Evolutionary conservation across 1,139 yeast genomes (phyloP), one percentile per base, ranked within the genome.

Genomic region (Magnusiomyces paraingens): DNA sequence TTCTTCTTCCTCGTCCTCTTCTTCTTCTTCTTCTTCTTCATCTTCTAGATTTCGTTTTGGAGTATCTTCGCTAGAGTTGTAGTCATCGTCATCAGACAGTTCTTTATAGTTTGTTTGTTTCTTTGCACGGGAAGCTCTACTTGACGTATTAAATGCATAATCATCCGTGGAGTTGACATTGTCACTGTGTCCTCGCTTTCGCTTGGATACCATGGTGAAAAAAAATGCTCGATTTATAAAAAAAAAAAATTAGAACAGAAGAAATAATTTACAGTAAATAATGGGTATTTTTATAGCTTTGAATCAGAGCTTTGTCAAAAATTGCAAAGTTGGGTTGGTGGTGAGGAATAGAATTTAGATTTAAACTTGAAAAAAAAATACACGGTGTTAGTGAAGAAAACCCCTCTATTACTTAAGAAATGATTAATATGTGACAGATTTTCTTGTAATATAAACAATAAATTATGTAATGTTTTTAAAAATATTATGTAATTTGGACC

Each of bases 11-110:
- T 60, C 63, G 5, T 56, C 57, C 47, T 51, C 62, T 46, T 56
- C 58, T 49, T 61, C 58, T 38, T 59, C 66, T 17, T 58, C 66
- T n/a, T 59, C 65, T 22, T 62, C 62, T 15, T 58, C 61, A 32
- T 53, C 57, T 11, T 45, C 44, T 36, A 36, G 55, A 11, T 51
- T 48, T 11, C 46, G 51, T 15, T 49, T 49, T 35, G 51, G 48
- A 14, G 43, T 36, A n/a, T 36, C 40, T 8, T 36, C 17, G 12
- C 17, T 36, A n/a, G n/a, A 14, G 40, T 36, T 36, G 40, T 36
- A 14, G 40, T 36, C 40, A n/a, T 36, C 40, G 12, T 36, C 40
- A 36, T 36, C 40, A 3, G 40, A 14, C 4, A n/a, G 17, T 14
- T 36, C 40, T 36, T n/a, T 36, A 36, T 36, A 36, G 40, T 11